phyloP scores from a whole-genome alignment of 2,329 filamentous ascomycete species.

The Exophiala viscosa region DNA sequence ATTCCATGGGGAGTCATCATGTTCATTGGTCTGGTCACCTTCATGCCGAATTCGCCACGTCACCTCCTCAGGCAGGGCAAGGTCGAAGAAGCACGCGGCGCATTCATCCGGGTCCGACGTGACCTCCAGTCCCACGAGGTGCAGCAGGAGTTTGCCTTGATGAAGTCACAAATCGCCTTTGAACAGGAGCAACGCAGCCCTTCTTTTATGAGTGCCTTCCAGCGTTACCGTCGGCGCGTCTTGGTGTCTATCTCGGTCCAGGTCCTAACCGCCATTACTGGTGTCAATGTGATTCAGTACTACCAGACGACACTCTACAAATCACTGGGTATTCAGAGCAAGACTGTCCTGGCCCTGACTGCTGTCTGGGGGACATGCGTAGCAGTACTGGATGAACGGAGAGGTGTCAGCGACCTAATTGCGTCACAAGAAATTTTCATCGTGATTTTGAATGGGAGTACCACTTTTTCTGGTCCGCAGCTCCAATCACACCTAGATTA shows the following conservation, averaged over 20 bases:
- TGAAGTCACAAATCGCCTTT: conserved; percentile 84
- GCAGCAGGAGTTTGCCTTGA: conserved; percentile 73
- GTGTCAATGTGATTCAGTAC: conserved; percentile 91
- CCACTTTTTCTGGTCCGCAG: too few species aligned
- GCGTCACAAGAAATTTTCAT: too few species aligned
- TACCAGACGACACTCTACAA: conserved; percentile 73
- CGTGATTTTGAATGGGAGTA: too few species aligned
- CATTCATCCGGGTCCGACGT: conserved; percentile 67
- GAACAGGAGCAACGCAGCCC: conserved; percentile 60
- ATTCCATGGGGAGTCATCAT: conserved; percentile 78
- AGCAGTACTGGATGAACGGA: too few species aligned
- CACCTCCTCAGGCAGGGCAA: conserved; percentile 76
- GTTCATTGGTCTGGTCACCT: conserved; percentile 60
- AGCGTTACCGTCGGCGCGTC: conserved; percentile 62
- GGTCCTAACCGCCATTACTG: conserved; percentile 78
- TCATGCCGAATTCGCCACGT: conserved; percentile 80
- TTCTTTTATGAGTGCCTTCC: conserved; percentile 54
- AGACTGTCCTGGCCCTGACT: conserved; percentile 62
- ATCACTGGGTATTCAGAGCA: conserved; percentile 48
- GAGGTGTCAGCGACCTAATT: too few species aligned
- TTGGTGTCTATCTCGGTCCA: conserved; percentile 66
- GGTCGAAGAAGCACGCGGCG: conserved; percentile 59
- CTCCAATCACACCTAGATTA: too few species aligned
- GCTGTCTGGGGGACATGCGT: conserved; percentile 87
- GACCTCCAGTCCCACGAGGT: conserved; percentile 74